Evolutionary conservation across 768 basidiomycete species (phyloP).

Genomic region (Amanita fuliginea): DNA sequence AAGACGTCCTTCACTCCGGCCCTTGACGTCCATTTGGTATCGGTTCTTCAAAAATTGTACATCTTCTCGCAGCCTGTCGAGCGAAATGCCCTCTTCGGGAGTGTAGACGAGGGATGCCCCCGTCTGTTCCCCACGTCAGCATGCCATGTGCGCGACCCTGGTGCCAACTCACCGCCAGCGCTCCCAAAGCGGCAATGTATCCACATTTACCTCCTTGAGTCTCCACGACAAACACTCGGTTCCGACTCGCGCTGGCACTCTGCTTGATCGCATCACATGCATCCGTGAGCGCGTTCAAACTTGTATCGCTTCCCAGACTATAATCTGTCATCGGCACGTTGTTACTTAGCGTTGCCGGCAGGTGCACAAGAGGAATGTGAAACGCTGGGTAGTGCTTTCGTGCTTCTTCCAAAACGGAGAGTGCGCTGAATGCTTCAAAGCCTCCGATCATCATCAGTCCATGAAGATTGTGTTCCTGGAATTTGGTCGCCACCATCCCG

Average conservation of each 20-base stretch:
- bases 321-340: conserved; percentile 97
- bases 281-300: conserved; percentile 91
- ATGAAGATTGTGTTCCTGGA: conserved; percentile 77
- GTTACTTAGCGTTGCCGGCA: conserved; percentile 96
- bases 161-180: conserved; percentile 66
- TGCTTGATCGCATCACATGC: conserved; percentile 99
- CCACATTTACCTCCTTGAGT: conserved; percentile 97
- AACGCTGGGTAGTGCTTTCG: conserved; percentile 81
- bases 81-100: conserved; percentile 80
- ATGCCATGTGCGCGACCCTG: not conserved
- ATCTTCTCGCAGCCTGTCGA: conserved; percentile 73
- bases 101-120: conserved; percentile 93
- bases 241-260: conserved; percentile 91
- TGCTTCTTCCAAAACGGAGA: conserved; percentile 70
- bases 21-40: conserved; percentile 77
- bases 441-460: conserved; percentile 87
- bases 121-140: conserved; percentile 35
- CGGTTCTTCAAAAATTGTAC: conserved; percentile 82
- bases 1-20: conserved; percentile 86
- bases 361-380: conserved; percentile 91
- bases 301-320: conserved; percentile 94
- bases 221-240: conserved; percentile 96
- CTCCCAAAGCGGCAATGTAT: conserved; percentile 92
- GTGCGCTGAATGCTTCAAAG: conserved; percentile 84
- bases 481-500: conserved; percentile 80